phyloP scores from a whole-genome alignment of 2,329 filamentous ascomycete genomes.

The Ambrosiella xylebori region DNA sequence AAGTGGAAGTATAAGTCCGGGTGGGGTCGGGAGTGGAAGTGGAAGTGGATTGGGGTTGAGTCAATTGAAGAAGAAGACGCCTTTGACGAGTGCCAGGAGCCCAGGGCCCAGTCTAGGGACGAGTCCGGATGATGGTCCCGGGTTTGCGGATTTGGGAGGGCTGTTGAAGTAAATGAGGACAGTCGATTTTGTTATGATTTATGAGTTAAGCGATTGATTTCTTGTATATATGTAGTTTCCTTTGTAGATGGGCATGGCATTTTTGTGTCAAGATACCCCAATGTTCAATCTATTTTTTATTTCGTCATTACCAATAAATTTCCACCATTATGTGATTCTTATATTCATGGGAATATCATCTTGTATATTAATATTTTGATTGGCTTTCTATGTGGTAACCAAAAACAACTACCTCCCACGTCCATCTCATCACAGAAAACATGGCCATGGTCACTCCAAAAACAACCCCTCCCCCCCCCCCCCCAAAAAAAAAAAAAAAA shows the following conservation, averaged over 20 bases:
- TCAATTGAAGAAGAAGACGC: not conserved
- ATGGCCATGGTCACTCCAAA: not conserved
- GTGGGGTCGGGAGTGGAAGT: not conserved
- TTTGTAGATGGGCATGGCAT: not conserved
- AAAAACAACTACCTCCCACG: not conserved
- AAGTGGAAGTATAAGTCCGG: not conserved
- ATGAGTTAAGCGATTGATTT: not conserved
- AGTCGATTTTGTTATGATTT: conserved; percentile 1
- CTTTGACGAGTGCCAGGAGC: not conserved
- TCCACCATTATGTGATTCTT: not conserved
- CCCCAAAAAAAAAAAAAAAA: conserved; percentile 2
- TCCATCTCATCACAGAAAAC: not conserved
- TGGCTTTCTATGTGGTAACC: too few species aligned
- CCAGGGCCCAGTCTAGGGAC: not conserved
- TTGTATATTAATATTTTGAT: too few species aligned
- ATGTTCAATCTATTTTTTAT: not conserved
- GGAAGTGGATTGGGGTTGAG: not conserved
- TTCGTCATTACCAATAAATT: not conserved
- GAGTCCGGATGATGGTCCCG: conserved; percentile 6
- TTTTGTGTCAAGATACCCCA: not conserved
- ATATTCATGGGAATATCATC: not conserved
- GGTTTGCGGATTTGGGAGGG: conserved; percentile 22
- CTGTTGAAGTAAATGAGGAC: conserved; percentile 20
- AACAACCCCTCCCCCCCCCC: not conserved
- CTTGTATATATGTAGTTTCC: not conserved